These are phyloP conservation scores for Thuidium tamariscinum DNA, from an alignment of 225 moss, liverwort and hornwort genomes.

Conservation along the genomic window DNA sequence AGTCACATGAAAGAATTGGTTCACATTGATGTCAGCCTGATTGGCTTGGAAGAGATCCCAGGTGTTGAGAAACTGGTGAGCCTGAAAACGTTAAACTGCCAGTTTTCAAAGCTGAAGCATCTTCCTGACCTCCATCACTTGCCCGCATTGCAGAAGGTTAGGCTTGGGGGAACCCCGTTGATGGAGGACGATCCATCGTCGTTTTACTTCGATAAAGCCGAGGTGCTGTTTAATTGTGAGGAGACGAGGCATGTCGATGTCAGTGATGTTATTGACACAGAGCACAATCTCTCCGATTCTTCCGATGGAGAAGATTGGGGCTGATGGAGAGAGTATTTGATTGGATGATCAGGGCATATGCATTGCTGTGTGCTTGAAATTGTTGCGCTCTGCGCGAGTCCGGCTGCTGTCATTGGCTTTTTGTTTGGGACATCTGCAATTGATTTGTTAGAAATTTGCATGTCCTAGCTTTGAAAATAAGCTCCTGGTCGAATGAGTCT, in stretches of 20 bases:
- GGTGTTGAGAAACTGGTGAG: background rate
- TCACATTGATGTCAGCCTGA: rapidly evolving
- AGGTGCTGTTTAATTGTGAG: background rate
- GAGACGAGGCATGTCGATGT: background rate
- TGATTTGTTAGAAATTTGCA: background rate
- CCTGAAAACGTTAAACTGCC: background rate
- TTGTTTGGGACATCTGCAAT: background rate
- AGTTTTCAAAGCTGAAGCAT: background rate
- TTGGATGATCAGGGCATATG: background rate
- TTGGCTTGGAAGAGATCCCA: background rate
- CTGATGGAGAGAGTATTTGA: too few relatives aligned
- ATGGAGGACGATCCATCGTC: background rate
- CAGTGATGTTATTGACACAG: background rate
- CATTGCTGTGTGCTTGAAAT: background rate
- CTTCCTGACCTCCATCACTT: background rate
- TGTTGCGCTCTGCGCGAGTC: background rate
- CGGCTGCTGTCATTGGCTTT: background rate
- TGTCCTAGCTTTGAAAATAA: background rate
- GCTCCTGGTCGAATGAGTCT: too few relatives aligned
- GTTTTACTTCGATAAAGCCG: background rate
- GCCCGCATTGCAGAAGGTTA: background rate
- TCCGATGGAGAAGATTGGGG: background rate
- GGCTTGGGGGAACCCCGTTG: rapidly evolving
- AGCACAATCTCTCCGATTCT: background rate
- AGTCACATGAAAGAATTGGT: background rate